These are phyloP conservation scores for Colletotrichum magnum DNA, from an alignment of 2,329 filamentous ascomycete genomes.

Conservation along the genomic window DNA sequence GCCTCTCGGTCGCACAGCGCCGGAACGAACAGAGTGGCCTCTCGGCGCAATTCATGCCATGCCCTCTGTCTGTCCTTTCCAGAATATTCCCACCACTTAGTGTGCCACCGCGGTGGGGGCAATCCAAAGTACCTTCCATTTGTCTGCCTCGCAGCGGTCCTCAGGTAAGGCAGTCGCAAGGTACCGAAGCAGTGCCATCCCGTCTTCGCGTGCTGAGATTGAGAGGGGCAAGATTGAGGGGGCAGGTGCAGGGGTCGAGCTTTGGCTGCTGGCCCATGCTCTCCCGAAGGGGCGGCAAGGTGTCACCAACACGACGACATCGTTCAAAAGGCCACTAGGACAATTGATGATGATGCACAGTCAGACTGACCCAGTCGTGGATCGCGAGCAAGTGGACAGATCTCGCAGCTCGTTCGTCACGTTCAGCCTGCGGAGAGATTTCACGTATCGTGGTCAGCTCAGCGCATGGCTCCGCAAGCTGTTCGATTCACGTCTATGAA, in stretches of 20 bases:
- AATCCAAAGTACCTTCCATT: not conserved
- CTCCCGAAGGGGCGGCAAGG: slow-evolving; percentile 7
- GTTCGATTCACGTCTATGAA: slow-evolving; percentile 14
- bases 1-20: not conserved
- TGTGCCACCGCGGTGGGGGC: slow-evolving; percentile 16
- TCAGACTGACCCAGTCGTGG: too few relatives aligned
- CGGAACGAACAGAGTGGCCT: slow-evolving; percentile 37
- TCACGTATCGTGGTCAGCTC: not conserved
- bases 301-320: slow-evolving; percentile 19
- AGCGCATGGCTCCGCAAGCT: slow-evolving; percentile 9
- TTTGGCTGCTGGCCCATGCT: slow-evolving; percentile 35
- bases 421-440: not conserved
- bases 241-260: slow-evolving; percentile 22
- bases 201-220: slow-evolving; percentile 37
- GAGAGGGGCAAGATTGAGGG: slow-evolving; percentile 32
- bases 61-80: slow-evolving; percentile 19
- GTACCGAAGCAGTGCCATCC: slow-evolving; percentile 33
- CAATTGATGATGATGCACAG: not conserved
- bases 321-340: not conserved
- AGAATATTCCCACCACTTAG: slow-evolving; percentile 39
- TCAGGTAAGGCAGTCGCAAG: slow-evolving; percentile 20
- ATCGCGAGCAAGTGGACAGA: not conserved
- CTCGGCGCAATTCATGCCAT: slow-evolving; percentile 25
- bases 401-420: not conserved
- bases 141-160: too few relatives aligned